Evolutionary conservation across 2,329 filamentous ascomycete genomes (phyloP).

Genomic region (Davidsoniella neocaledoniae): DNA sequence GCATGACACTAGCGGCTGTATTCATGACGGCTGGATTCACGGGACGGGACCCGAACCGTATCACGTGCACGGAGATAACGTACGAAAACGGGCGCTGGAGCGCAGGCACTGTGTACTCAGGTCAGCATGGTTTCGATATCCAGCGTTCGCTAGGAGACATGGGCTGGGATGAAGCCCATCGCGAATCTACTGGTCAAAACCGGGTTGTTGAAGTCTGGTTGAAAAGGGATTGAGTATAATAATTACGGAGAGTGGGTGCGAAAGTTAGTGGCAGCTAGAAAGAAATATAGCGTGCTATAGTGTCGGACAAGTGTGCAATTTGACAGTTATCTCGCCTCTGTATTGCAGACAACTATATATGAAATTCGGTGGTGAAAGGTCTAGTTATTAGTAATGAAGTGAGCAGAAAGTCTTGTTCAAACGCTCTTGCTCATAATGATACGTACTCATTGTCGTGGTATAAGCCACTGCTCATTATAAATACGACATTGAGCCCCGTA

Average conservation of each 20-base stretch:
- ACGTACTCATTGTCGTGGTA: no score
- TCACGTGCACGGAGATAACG: slow-evolving; percentile 39
- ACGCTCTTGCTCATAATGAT: no score
- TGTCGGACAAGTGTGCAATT: no score
- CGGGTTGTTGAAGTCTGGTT: slow-evolving; percentile 46
- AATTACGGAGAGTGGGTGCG: no score
- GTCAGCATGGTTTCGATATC: slow-evolving; percentile 16
- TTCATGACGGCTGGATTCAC: slow-evolving; percentile 40
- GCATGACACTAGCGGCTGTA: slow-evolving; percentile 36
- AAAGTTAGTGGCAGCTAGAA: no score
- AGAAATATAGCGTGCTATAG: no score
- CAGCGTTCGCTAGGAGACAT: slow-evolving; percentile 35
- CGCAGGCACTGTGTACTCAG: slow-evolving; percentile 30
- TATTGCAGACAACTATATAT: no score
- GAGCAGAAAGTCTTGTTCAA: no score
- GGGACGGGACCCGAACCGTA: slow-evolving; percentile 33
- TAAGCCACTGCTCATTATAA: not conserved
- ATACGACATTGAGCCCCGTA: not conserved
- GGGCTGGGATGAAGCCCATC: slow-evolving; percentile 36
- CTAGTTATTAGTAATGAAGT: no score
- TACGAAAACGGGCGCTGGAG: slow-evolving; percentile 38
- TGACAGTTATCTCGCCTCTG: no score
- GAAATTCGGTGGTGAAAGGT: no score
- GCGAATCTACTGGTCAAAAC: slow-evolving; percentile 30
- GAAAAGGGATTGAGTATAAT: slow-evolving; percentile 28